These are phyloP conservation scores for Cyanodermella asteris DNA, from an alignment of 2,329 filamentous ascomycete genomes.

Conservation along the genomic window DNA sequence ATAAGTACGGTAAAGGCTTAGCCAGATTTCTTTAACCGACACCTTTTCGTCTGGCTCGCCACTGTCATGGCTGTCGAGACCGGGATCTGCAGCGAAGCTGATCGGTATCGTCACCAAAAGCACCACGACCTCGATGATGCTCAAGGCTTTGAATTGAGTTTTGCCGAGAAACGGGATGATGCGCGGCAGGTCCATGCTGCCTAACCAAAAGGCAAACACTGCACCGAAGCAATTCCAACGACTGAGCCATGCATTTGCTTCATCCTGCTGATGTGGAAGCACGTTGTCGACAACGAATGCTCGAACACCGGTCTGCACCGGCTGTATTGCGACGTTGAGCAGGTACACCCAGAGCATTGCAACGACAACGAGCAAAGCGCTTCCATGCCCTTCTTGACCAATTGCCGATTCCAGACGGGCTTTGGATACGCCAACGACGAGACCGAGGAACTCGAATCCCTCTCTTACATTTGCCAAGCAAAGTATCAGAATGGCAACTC, in stretches of 20 bases:
- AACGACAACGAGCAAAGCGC: slow-evolving; percentile 59
- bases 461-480: slow-evolving; percentile 54
- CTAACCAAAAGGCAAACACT: slow-evolving; percentile 73
- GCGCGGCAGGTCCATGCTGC: slow-evolving; percentile 54
- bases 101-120: slow-evolving; percentile 48
- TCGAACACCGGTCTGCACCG: slow-evolving; percentile 72
- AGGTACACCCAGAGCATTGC: slow-evolving; percentile 41
- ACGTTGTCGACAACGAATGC: slow-evolving; percentile 88
- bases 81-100: slow-evolving; percentile 63
- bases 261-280: slow-evolving; percentile 79
- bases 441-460: slow-evolving; percentile 40
- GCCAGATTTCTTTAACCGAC: slow-evolving; percentile 60
- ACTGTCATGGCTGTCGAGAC: slow-evolving; percentile 41
- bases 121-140: slow-evolving; percentile 57
- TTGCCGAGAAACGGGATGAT: slow-evolving; percentile 61
- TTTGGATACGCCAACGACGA: slow-evolving; percentile 50
- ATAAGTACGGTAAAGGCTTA: slow-evolving; percentile 53
- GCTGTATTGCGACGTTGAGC: neutral
- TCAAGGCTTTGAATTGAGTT: slow-evolving; percentile 84
- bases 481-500: slow-evolving; percentile 46
- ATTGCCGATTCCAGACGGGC: slow-evolving; percentile 20
- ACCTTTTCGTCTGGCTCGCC: slow-evolving; percentile 33
- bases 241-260: slow-evolving; percentile 85
- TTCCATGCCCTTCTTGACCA: slow-evolving; percentile 36
- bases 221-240: slow-evolving; percentile 72